A percentile compares a stretch with the other conserved stretches of the same genome.
These are phyloP conservation scores for Aspergillus alliaceus DNA, from an alignment of 2,329 filamentous ascomycete genomes.

Conservation along the genomic window DNA sequence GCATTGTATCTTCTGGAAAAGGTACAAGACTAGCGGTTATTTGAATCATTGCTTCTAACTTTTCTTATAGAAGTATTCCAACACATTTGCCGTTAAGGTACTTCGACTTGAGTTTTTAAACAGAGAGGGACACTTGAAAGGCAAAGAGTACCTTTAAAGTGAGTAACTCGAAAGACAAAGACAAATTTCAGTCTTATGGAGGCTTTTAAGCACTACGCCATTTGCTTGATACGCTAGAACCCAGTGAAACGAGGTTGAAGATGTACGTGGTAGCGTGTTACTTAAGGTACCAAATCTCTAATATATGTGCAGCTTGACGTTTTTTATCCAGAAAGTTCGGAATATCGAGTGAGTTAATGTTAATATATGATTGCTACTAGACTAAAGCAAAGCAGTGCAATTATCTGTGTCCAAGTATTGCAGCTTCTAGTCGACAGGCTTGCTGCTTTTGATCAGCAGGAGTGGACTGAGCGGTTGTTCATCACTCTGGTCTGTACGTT, in stretches of 20 bases:
- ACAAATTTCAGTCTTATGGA: slow-evolving; percentile 12
- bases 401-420: slow-evolving; percentile 50
- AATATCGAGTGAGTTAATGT: slow-evolving; percentile 45
- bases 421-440: slow-evolving; percentile 65
- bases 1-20: slow-evolving; percentile 61
- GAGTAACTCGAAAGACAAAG: slow-evolving; percentile 6
- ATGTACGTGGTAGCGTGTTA: slow-evolving; percentile 36
- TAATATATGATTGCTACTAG: neutral
- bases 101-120: slow-evolving; percentile 66
- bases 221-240: slow-evolving; percentile 61
- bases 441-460: slow-evolving; percentile 47
- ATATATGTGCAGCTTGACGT: slow-evolving; percentile 51
- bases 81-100: slow-evolving; percentile 65
- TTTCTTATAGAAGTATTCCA: slow-evolving; percentile 53
- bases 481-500: slow-evolving; percentile 69
- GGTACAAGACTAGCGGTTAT: slow-evolving; percentile 10
- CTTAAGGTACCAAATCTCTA: neutral
- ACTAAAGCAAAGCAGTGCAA: slow-evolving; percentile 29
- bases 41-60: neutral
- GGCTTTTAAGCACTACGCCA: slow-evolving; percentile 51
- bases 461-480: slow-evolving; percentile 69
- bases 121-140: slow-evolving; percentile 35
- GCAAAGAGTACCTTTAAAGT: slow-evolving; percentile 44
- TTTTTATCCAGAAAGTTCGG: slow-evolving; percentile 67
- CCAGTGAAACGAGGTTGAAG: slow-evolving; percentile 65